Evolutionary conservation across 805 yeast genomes (phyloP), one percentile per base, ranked within the genome.

Genomic region (Tetrapisispora nanseiensis): DNA sequence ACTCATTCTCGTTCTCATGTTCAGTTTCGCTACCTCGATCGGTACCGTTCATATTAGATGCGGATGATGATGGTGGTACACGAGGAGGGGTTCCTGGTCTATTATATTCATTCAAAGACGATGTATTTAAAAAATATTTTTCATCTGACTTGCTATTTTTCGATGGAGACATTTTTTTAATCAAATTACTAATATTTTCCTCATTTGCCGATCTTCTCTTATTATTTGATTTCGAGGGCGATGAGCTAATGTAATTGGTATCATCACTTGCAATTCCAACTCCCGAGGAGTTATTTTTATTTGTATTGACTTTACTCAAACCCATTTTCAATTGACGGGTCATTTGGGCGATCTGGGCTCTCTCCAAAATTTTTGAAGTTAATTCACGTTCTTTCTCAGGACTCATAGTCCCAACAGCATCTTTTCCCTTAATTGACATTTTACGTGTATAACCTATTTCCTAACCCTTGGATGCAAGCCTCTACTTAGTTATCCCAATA

Each of bases 341-440:
- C 63, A 60, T 57, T 46, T 59, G 64, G 13, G 66, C 66, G 42
- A 61, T 44, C 42, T 60, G 59, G 33, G 66, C 66, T 41, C 66
- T 43, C 40, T 61, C 55, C 23, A 61, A 49, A 18, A 61, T 61
- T 44, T 52, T 57, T 10, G 50, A 47, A 9, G 64, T 56, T 22
- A 61, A 42, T 44, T 61, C 62, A 39, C 55, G 56, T 45, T 61
- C 63, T 37, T 55, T 58, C 37, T 58, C 61, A 6, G 57, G 55
- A 15, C 55, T 46, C 41, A 39, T 39, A 4, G 40, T 11, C 7
- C n/a, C 30, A 7, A 31, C 27, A 9, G 30, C 16, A 3, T 16
- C 34, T 6, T 6, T 11, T 15, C n/a, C n/a, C n/a, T n/a, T n/a
- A n/a, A n/a, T n/a, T n/a, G n/a, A n/a, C n/a, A n/a, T n/a, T n/a